Base-by-base conservation (phyloP, 768 basidiomycete genomes). In the Lentinula boryana region DNA sequence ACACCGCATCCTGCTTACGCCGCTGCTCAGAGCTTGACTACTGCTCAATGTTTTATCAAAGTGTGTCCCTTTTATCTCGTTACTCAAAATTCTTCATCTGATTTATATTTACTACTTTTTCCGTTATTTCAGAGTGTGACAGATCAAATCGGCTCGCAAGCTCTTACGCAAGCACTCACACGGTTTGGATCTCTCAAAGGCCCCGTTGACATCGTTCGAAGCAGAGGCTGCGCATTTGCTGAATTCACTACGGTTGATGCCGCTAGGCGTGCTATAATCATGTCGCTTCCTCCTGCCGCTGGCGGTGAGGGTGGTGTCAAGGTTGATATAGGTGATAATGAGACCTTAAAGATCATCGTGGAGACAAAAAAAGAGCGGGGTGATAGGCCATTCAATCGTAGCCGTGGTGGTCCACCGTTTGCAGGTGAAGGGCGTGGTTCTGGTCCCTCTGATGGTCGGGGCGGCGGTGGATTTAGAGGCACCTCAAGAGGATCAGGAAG, bases 231-330 rank as follows among this genome's bases (percentile, higher is more conserved):
- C 69, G 95, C 95, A 0, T 98, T 98, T 83, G 79, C 97, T 68
- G 96, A 98, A 73, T 98, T 95, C 77, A 71, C 69, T 23, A 75
- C 76, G 1, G 72, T 95, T 61, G 94, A 95, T 1, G 75, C 84
- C 40, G 96, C 96, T n/a, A 82, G 85, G 67, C 84, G 86, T 48
- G 96, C 96, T 2, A 96, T 99, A 69, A 75, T 82, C 31, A 80
- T 89, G 3, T 88, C 85, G 38, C 72, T 97, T 53, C 82, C 86
- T 1, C 70, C 75, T 33, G 62, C 68, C 43, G 85, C 87, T 64
- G 95, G 95, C 61, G 95, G 95, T 40, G 93, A 95, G 64, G 95
- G 94, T 59, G 95, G 95, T 13, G 81, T 98, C 63, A 86, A 83
- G 69, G 72, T 96, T 56, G 89, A 90, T 52, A 78, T 81, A 8